These are phyloP conservation scores for Fusarium aywerte DNA, from an alignment of 2,329 filamentous ascomycete genomes.

Conservation along the genomic window DNA sequence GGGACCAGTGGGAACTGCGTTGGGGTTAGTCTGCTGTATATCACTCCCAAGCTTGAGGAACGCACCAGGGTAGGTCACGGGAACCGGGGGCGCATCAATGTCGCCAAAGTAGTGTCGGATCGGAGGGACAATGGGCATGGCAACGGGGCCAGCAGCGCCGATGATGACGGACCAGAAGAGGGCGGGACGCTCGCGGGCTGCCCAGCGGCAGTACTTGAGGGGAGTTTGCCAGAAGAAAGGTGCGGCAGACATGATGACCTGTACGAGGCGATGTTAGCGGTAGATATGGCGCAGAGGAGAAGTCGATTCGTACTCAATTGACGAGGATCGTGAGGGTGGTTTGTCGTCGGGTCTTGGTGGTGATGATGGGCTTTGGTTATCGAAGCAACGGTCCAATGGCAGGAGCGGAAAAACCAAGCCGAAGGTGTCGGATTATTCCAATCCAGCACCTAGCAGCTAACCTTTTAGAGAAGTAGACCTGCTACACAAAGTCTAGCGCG, in stretches of 20 bases:
- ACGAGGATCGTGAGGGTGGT: slow-evolving; percentile 36
- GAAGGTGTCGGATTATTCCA: slow-evolving; percentile 44
- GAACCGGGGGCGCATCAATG: slow-evolving; percentile 75
- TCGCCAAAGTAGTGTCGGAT: slow-evolving; percentile 80
- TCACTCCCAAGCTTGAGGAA: slow-evolving; percentile 33
- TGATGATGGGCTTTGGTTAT: slow-evolving; percentile 40
- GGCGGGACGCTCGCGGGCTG: slow-evolving; percentile 86
- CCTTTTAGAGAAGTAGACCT: not conserved
- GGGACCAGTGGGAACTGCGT: slow-evolving; percentile 66
- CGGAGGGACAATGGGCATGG: slow-evolving; percentile 77
- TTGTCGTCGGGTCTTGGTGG: slow-evolving; percentile 30
- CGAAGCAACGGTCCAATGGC: slow-evolving; percentile 41
- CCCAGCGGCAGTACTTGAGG: slow-evolving; percentile 87
- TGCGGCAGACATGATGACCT: slow-evolving; percentile 66
- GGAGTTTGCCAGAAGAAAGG: slow-evolving; percentile 88
- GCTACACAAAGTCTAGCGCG: slow-evolving; percentile 24
- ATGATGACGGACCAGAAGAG: slow-evolving; percentile 89
- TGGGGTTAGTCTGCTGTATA: slow-evolving; percentile 1
- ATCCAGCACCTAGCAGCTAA: slow-evolving; percentile 5
- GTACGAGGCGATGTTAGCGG: not conserved
- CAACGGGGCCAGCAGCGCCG: slow-evolving; percentile 76
- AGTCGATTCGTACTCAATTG: slow-evolving; percentile 52
- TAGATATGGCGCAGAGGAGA: not conserved
- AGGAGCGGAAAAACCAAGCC: slow-evolving; percentile 49
- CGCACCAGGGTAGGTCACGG: slow-evolving; percentile 93